Evolutionary conservation across 139 green algal species (phyloP).

Genomic region (Coelastrella sp.): DNA sequence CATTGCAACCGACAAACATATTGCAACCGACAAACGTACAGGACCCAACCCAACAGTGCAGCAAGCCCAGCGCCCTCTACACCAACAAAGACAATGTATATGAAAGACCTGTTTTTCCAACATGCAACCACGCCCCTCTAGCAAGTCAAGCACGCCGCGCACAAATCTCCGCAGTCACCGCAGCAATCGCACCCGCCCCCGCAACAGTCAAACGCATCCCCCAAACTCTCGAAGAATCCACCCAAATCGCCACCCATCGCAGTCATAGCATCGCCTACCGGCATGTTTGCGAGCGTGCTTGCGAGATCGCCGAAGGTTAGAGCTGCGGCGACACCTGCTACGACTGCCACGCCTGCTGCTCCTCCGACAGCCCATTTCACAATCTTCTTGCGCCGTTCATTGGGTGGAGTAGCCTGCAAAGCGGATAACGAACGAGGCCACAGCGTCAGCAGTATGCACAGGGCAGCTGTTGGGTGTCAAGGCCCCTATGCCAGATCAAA

Average conservation of each 20-base stretch:
- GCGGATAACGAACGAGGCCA: not conserved
- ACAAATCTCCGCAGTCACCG: slow-evolving; percentile 41
- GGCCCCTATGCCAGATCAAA: no score
- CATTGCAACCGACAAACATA: no score
- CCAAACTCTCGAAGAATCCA: slow-evolving; percentile 28
- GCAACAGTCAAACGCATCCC: slow-evolving; percentile 18
- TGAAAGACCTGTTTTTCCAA: no score
- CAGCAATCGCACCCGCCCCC: slow-evolving; percentile 40
- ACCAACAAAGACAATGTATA: no score
- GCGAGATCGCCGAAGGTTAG: slow-evolving; percentile 66
- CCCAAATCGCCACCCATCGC: slow-evolving; percentile 21
- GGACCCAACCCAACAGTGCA: no score
- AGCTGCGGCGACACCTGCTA: slow-evolving; percentile 58
- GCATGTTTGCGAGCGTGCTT: slow-evolving; percentile 51
- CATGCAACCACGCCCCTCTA: not conserved
- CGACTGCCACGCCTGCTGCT: slow-evolving; percentile 57
- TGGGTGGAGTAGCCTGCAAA: slow-evolving; percentile 13
- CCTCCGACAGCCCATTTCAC: slow-evolving; percentile 64
- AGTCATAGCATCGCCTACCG: slow-evolving; percentile 41
- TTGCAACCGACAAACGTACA: no score
- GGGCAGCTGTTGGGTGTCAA: not conserved
- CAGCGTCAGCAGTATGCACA: not conserved
- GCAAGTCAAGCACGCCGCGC: slow-evolving; percentile 31
- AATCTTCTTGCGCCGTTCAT: slow-evolving; percentile 54
- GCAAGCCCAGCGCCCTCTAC: no score